Base-by-base conservation (phyloP, 169 alveolate genomes). In the Eimeria mitis region DNA sequence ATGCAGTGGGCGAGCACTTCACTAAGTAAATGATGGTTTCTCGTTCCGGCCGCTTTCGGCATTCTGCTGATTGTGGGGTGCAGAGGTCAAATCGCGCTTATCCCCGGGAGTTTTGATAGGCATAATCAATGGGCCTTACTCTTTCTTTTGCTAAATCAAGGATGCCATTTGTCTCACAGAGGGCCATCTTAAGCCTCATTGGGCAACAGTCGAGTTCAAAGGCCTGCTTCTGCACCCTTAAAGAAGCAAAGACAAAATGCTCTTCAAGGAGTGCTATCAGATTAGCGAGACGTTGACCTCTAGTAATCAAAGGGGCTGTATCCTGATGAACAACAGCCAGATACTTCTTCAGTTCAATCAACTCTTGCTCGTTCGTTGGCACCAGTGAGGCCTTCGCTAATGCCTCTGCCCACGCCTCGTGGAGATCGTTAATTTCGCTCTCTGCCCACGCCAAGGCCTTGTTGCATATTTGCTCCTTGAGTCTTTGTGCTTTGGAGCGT, bases 131-230 rank as follows among this genome's bases (percentile, higher is more conserved):
- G 49, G 11, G 61, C 70, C 83, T 56, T 49, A 91, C 95, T 81
- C 95, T 83, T 47, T 73, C 91, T 47, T 78, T 78, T 34, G 91
- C 95, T 49, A 76, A 28, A 11, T 91, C 95, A n/a, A 91, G 91
- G 31, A 91, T 91, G 54, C 91, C 84, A 34, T 49, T 78, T 25
- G 95, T 79, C 49, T 91, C 95, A 7, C 94, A 61, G 40, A 87
- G 83, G 47, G 68, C 78, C 94, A 87, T 65, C 94, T 87, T 87
- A 47, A 87, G 94, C 47, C 63, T 87, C 94, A 87, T 37, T 21
- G 83, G 65, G 65, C 79, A 87, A 54, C 94, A 87, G 40, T 87
- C 94, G 21, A 87, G 71, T 87, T 87, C 94, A 61, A 87, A 87
- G 2, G 83, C 83, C 68, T 87, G 83, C 83, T 87, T 87, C 68